Evolutionary conservation across 441 rosid genomes (phyloP), one percentile per base, ranked within the genome.

Genomic region (Cnidoscolus chayamansa): DNA sequence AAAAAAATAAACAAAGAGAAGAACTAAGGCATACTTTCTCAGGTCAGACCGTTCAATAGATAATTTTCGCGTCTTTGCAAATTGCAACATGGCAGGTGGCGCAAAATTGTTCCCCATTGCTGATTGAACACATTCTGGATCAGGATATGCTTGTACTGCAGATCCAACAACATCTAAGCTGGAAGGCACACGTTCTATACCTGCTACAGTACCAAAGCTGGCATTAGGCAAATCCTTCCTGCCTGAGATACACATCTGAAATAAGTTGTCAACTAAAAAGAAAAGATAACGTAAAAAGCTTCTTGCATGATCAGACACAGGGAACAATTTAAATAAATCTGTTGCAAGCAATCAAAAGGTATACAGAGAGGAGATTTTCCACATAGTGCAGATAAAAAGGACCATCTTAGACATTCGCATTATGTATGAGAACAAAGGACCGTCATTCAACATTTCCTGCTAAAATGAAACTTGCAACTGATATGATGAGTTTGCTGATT

Each of bases 11-110:
- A 25, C 25, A 25, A 10, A 47, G 37, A 35, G 37, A 54, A 73
- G 32, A 56, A 58, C 25, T 64, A 59, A 53, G 66, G 74, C 96
- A 67, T 87, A 96, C 99, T 91, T 93, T 78, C 91, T 87, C 60
- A 87, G 84, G 43, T 96, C 99, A 57, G 97, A 82, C 60, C 91
- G 93, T 80, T 96, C 99, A 62, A 87, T 74, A 2, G 97, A 91
- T 75, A 96, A 82, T 81, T 93, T 96, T 84, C 98, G 89, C 12
- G 97, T 86, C 83, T 91, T 96, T 30, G 98, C 95, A 73, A 96
- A 96, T 68, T 91, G 97, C 76, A 95, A 78, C 89, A 91, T 80
- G 49, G 97, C 81, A 75, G 94, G 81, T 63, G 87, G 81, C 12
- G 81, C 84, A 81, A 86, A 85, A 80, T 79, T 87, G 81, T 81